Evolutionary conservation across 768 basidiomycete genomes (phyloP), one percentile per base, ranked within the genome.

Genomic region (Calocera cornea): DNA sequence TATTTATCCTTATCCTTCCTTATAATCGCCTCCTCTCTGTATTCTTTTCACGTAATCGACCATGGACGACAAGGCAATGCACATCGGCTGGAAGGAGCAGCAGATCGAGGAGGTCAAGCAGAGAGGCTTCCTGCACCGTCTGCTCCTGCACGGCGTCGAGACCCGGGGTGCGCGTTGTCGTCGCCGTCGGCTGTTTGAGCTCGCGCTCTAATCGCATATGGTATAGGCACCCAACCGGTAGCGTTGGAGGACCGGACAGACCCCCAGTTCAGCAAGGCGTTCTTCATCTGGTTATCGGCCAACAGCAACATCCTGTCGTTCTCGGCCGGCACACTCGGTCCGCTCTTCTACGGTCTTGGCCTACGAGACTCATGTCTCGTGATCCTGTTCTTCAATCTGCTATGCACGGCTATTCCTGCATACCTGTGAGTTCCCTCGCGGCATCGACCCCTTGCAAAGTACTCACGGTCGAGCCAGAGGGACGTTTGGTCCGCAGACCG

Each of bases 401-500:
- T 89, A 19, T 85, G 82, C 60, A 83, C 81, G 69, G 66, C 77
- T 1, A 77, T 87, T 27, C 86, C 87, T 3, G 84, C 84, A 10
- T 86, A 84, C 72, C 80, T 87, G 84, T 85, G 71, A 70, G 83
- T 76, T 31, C 44, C 0, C 29, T 38, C 22, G n/a, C 63, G 69
- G 77, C 63, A 64, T 22, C 27, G n/a, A 17, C 16, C 29, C 65
- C 8, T 40, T 44, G 7, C 17, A 65, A 31, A 65, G 17, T 49
- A 41, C 60, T 68, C 11, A 38, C 66, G 22, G 22, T 12, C 1
- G 27, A 34, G 41, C 14, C 64, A 83, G 83, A 68, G 76, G 83
- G n/a, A 84, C 86, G 1, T 90, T 89, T 77, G 89, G 91, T 12
- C 89, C 91, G 0, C 86, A 85, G 73, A 78, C 88, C 0, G 93